Conservation (phyloP, 345 rosid species). For the Hibiscus mutabilis region DNA sequence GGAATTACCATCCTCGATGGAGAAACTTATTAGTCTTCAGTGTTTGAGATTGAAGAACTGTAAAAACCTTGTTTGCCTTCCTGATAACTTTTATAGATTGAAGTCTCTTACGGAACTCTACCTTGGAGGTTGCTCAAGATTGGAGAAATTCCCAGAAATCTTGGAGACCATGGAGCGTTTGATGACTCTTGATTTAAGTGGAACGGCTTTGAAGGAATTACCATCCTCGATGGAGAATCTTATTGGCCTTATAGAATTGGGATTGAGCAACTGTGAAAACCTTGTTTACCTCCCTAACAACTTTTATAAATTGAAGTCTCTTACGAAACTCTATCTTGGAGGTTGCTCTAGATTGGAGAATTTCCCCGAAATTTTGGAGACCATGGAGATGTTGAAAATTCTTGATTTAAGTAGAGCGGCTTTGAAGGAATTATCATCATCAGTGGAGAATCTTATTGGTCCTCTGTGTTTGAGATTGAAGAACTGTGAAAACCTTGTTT, state of each 20-base stretch:
- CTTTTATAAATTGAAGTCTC: constrained; percentile 4
- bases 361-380: constrained; percentile 23
- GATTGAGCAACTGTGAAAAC: no score
- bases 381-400: constrained; percentile 17
- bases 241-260: neutral
- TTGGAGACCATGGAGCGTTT: no score
- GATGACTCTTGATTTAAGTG: constrained; percentile 16
- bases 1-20: no score
- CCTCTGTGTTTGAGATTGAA: neutral
- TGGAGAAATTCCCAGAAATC: no score
- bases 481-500: constrained; percentile 1
- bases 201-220: constrained; percentile 24
- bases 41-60: no score
- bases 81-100: no score
- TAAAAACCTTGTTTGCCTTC: no score
- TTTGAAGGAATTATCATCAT: constrained; percentile 19
- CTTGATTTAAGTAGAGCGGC: constrained; percentile 25
- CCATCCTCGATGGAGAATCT: constrained; percentile 20
- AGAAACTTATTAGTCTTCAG: no score
- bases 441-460: constrained; percentile 17
- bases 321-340: constrained; percentile 9
- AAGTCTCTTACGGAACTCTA: no score
- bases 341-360: constrained; percentile 24
- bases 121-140: no score
- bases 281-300: no score